Conservation (phyloP, 371 early-diverging fungal species). For the Chytridium lagenaria region DNA sequence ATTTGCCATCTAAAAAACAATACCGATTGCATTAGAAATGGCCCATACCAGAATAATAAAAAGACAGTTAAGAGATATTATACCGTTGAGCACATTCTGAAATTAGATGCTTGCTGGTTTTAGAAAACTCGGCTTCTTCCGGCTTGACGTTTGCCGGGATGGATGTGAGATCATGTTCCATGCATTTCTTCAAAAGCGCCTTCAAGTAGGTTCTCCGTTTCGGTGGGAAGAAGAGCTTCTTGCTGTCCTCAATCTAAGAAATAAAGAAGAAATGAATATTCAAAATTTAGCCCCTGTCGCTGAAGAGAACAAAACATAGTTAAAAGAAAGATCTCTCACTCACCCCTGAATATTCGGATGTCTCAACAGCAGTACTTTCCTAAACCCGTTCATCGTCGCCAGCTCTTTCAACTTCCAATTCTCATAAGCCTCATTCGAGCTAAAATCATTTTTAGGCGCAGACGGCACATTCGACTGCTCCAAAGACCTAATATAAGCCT, state of each 20-base stretch:
- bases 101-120: conserved; percentile 41
- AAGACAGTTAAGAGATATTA: neutral
- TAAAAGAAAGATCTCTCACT: too few species aligned
- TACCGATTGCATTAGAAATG: too few species aligned
- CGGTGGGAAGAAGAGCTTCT: conserved; percentile 10
- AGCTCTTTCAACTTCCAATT: conserved; percentile 34
- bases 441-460: conserved; percentile 29
- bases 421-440: conserved; percentile 29
- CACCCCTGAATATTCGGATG: conserved; percentile 7
- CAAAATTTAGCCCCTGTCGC: too few species aligned
- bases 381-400: conserved; percentile 26
- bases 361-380: conserved; percentile 13
- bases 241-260: conserved; percentile 11
- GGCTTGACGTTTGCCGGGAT: neutral
- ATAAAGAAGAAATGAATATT: neutral
- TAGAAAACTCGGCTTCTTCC: conserved; percentile 34
- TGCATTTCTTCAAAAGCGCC: conserved; percentile 34
- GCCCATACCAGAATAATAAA: too few species aligned
- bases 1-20: conserved; percentile 38
- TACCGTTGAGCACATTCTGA: conserved; percentile 46
- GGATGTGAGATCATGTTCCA: conserved; percentile 37
- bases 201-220: conserved; percentile 34
- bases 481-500: conserved; percentile 27
- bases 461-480: conserved; percentile 22
- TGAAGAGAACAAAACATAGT: too few species aligned